Evolutionary conservation across 805 yeast species (phyloP), one percentile per base, ranked within the genome.

Genomic region (Candida xiaguanensis): DNA sequence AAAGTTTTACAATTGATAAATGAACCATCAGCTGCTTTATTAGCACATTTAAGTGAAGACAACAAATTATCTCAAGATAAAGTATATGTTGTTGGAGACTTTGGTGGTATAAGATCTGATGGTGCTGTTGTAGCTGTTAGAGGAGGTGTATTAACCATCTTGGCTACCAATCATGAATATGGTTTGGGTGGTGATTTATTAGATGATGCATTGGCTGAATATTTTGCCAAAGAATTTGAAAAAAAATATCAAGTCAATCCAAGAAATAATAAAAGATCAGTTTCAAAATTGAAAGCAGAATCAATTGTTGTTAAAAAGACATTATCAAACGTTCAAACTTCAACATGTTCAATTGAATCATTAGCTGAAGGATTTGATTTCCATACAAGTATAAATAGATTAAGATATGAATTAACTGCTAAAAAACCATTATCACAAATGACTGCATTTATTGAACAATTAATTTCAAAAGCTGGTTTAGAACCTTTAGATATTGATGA

Each of bases 101-200:
- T 93, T 55, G 99, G 99, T 62, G 97, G 96, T 58, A 75, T 89
- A 13, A 54, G 98, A 67, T 82, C 95, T 30, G 98, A 93, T 59
- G 96, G 90, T 46, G 96, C 98, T 43, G 90, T 93, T 37, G 71
- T 93, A 53, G 81, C 97, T 29, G 85, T 83, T 39, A 82, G 97
- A 72, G 96, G 96, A 48, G 99, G 99, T 55, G 78, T 93, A 50
- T 75, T 86, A 67, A 91, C 99, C 40, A 72, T 88, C 34, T 73
- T 93, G 52, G 83, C 95, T 44, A 87, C 96, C 49, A 78, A 80
- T 43, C 95, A 89, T 58, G 85, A 86, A 61, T 72, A 71, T 52
- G 80, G 77, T 39, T 76, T 93, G 45, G 98, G 98, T 57, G 99
- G 99, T 62, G 84, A 80, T 53, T 71, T 78, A 59, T 74, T 93